Percentiles rank a stretch among this genome's conserved stretches.
Conservation (phyloP, 352 stramenopile species). For the Pythium aquatile region DNA sequence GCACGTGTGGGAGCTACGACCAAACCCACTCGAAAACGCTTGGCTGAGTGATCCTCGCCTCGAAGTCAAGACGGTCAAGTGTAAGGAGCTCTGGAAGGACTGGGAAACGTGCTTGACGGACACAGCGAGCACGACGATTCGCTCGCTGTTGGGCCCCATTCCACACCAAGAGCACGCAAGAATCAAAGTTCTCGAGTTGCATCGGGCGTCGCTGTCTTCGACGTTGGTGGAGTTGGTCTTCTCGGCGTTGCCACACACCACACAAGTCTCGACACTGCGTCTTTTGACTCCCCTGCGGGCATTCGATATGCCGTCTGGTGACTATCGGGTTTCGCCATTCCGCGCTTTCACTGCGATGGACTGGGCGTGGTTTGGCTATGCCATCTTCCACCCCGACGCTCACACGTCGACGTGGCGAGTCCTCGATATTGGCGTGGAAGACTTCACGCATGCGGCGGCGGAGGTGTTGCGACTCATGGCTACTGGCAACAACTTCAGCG, state of each 20-base stretch:
- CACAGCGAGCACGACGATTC: too few relatives aligned
- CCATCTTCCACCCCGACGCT: neutral
- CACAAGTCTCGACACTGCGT: neutral
- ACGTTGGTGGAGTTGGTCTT: neutral
- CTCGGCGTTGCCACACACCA: neutral
- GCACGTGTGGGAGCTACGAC: too few relatives aligned
- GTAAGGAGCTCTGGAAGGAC: too few relatives aligned
- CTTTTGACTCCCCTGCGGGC: neutral
- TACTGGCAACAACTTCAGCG: neutral
- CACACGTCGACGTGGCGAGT: neutral
- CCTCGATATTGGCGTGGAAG: neutral
- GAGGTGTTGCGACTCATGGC: neutral
- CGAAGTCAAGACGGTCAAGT: too few relatives aligned
- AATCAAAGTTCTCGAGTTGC: neutral
- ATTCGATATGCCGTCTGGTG: neutral
- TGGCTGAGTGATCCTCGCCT: too few relatives aligned
- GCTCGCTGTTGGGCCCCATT: too few relatives aligned
- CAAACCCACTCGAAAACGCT: too few relatives aligned
- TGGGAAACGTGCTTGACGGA: too few relatives aligned
- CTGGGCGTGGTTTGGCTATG: neutral
- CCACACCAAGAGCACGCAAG: too few relatives aligned
- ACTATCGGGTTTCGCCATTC: neutral
- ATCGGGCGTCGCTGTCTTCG: neutral
- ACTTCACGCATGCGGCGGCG: neutral
- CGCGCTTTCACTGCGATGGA: neutral